phyloP scores from a whole-genome alignment of 345 rosid species.

The Cardamine occulta region DNA sequence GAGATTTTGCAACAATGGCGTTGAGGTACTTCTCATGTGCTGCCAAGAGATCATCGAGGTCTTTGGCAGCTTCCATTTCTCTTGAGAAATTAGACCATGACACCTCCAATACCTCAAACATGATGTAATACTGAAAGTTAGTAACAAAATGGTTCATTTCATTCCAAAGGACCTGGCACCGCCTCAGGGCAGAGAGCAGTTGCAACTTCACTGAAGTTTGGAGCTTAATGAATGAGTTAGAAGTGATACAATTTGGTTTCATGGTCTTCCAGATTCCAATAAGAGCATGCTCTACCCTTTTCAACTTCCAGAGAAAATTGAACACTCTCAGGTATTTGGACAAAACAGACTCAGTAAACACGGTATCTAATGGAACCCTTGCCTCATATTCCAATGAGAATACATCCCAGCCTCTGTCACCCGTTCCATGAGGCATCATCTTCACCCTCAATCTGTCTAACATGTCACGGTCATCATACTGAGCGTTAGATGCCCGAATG shows the following conservation, averaged over 20 bases:
- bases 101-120: conserved; percentile 98
- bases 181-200: conserved; percentile 80
- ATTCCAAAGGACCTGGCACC: conserved; percentile 94
- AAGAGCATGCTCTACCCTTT: conserved; percentile 95
- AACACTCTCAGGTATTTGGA: conserved; percentile 82
- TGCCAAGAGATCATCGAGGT: conserved; percentile 93
- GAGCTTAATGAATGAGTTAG: conserved; percentile 75
- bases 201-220: conserved; percentile 72
- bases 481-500: conserved; percentile 94
- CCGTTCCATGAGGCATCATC: conserved; percentile 91
- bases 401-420: conserved; percentile 98
- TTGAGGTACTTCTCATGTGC: conserved; percentile 94
- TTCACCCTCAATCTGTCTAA: conserved; percentile 89
- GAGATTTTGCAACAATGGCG: conserved; percentile 86
- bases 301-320: conserved; percentile 95
- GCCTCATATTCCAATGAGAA: conserved; percentile 97
- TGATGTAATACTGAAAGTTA: conserved; percentile 94
- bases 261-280: conserved; percentile 98
- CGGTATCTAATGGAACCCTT: conserved; percentile 86
- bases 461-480: conserved; percentile 91
- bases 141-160: conserved; percentile 98
- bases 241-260: conserved; percentile 96
- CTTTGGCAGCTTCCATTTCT: conserved; percentile 92
- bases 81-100: conserved; percentile 91
- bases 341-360: conserved; percentile 91